Base-by-base conservation (phyloP, 345 rosid species). In the Citrus reticulata region DNA sequence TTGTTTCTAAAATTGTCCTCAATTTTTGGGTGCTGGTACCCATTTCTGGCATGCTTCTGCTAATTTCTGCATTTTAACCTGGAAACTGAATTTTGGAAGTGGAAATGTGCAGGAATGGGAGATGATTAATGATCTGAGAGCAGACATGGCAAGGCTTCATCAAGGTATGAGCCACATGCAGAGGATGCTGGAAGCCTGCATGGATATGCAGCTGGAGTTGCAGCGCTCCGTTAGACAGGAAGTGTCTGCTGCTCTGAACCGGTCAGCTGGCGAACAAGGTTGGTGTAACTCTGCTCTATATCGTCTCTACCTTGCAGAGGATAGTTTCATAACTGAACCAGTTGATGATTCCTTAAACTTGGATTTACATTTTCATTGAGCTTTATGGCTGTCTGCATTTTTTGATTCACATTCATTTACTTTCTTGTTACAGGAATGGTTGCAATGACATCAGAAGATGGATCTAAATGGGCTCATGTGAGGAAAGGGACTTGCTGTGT, bases 81-180 rank as follows among this genome's bases (percentile, higher is more conserved):
- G n/a, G 20, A 27, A 79, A 37, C 65, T 73, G 68, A 83, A 63
- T 61, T 29, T n/a, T 58, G 70, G 62, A 49, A 64, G 54, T 79
- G 49, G 81, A 13, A 66, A 30, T 19, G 80, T 73, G 69, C 81
- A 94, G 99, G 99, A 97, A 82, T 97, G 98, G 98, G 99, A 97
- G 83, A 91, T 92, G 89, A 78, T 94, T 75, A 93, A 90, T 82
- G 99, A 97, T 82, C 81, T 97, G 82, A 92, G 96, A 85, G 89
- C 98, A 74, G 99, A 97, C 72, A 92, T 97, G 91, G 86, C 92
- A 49, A 91, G 97, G 83, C 91, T 97, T 76, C 99, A 97, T 81
- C 99, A 97, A 83, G 98, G 97, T 29, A 94, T 94, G 99, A 93
- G 90, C 79, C 95, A 94, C 86, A 94, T 97, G 99, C 99, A 97